Percentiles rank a stretch among this genome's conserved stretches.
Evolutionary conservation across 2,329 filamentous ascomycete genomes (phyloP).

Genomic region (Thyridium curvatum): DNA sequence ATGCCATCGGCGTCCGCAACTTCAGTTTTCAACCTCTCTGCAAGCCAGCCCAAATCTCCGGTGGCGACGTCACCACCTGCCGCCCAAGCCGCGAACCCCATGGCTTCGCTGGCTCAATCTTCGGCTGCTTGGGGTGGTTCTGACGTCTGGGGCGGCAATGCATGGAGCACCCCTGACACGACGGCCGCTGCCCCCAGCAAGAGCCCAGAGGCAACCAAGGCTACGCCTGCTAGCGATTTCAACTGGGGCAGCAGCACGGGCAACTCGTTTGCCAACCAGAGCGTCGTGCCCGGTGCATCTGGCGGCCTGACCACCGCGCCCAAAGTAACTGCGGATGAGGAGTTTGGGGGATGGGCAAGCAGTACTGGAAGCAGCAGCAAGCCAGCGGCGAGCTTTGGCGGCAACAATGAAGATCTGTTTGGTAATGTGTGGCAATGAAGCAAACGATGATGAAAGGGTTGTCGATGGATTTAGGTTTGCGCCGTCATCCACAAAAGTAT

Average conservation of each 20-base stretch:
- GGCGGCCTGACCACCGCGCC: conserved; percentile 61
- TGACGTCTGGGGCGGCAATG: conserved; percentile 83
- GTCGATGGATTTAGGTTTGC: not conserved
- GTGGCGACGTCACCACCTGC: conserved; percentile 33
- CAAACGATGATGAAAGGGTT: not conserved
- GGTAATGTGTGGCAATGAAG: conserved; percentile 86
- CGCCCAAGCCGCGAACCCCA: conserved; percentile 22
- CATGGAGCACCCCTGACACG: conserved; percentile 66
- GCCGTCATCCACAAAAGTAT: not conserved
- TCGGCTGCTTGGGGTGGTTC: conserved; percentile 30
- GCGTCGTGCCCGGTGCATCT: conserved; percentile 54
- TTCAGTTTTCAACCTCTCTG: conserved; percentile 80
- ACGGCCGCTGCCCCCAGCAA: conserved; percentile 54
- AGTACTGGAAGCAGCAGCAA: conserved; percentile 46
- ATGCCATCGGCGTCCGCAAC: conserved; percentile 34
- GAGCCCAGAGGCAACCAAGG: conserved; percentile 44
- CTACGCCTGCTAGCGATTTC: conserved; percentile 47
- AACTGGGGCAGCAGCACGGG: conserved; percentile 42
- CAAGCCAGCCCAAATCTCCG: conserved; percentile 33
- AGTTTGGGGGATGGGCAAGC: conserved; percentile 94
- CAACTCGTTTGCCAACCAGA: conserved; percentile 47
- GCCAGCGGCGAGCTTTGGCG: conserved; percentile 54
- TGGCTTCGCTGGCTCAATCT: conserved; percentile 23
- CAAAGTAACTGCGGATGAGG: conserved; percentile 80
- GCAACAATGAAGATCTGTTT: conserved; percentile 75